Evolutionary conservation across 805 yeast species (phyloP), one percentile per base, ranked within the genome.

Genomic region (Torulaspora microellipsoides): DNA sequence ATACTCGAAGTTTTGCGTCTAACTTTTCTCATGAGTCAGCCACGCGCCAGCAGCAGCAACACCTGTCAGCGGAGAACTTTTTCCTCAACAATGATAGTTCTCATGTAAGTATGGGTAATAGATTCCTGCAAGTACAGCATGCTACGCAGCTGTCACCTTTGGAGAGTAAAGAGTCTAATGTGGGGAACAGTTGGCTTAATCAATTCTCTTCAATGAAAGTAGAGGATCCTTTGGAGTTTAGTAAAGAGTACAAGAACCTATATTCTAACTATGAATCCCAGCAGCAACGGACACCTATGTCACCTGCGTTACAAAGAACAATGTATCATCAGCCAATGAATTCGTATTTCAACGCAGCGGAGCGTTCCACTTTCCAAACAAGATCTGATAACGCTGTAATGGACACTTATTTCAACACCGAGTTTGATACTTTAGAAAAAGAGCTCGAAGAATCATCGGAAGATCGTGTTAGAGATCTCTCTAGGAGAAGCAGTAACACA

Each of bases 161-260:
- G 8, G 41, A 38, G 25, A 14, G 23, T 13, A 30, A n/a, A n/a
- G 13, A 25, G 8, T 28, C 14, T 20, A 9, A 32, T 15, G 27
- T 15, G 14, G 13, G 36, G 30, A 27, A 31, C 13, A 31, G 38
- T 8, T 57, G 63, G 61, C 27, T 58, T 10, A 38, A 49, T 12
- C 58, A 63, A 42, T 59, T 62, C 30, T 47, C 63, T 1, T 43
- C 54, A 3, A 55, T 63, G 54, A 45, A 48, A 15, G 46, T 64
- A 7, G 50, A 52, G 4, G 68, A 64, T 41, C 60, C 61, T 11
- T 15, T 57, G 39, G 65, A 61, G 45, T 60, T 60, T 34, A 51
- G 56, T 34, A 42, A 52, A 12, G 59, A 55, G 28, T 64, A 64
- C 41, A 60, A 60, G 41, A 49, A 37, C 15, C 36, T 55, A 31